Evolutionary conservation across 129 eudicot species (phyloP).

Genomic region (Helianthus tuberosus): DNA sequence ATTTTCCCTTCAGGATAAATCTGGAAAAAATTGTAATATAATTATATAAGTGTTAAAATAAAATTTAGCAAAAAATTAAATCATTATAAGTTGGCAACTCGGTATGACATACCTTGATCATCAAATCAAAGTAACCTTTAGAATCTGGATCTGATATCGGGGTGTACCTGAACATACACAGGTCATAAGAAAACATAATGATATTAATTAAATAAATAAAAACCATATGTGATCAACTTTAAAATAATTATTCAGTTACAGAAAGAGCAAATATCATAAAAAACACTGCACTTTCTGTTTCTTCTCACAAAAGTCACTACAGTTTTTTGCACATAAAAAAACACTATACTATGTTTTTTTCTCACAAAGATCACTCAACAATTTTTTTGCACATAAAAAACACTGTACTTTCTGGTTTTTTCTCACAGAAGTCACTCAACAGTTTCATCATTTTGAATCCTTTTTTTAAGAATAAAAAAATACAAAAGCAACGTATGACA

Average conservation of each 20-base stretch:
- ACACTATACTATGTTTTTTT: too few species aligned
- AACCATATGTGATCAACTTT: conserved; percentile 1
- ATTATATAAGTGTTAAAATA: neutral
- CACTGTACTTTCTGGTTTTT: too few species aligned
- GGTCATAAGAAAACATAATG: conserved; percentile 10
- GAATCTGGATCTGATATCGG: conserved; percentile 95
- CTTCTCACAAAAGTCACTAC: too few species aligned
- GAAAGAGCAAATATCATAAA: neutral
- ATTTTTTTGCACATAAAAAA: too few species aligned
- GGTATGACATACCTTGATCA: conserved; percentile 68
- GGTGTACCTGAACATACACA: conserved; percentile 71
- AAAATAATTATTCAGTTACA: conserved; percentile 2
- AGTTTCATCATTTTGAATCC: too few species aligned
- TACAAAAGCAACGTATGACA: too few species aligned
- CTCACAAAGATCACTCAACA: too few species aligned
- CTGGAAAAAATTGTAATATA: conserved; percentile 39
- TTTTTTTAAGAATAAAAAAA: too few species aligned
- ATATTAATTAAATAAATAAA: neutral
- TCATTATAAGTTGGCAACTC: conserved; percentile 8
- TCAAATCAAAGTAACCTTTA: conserved; percentile 89
- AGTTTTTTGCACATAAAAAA: too few species aligned
- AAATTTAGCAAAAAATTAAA: neutral
- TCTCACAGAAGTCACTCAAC: too few species aligned
- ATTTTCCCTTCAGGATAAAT: conserved; percentile 96
- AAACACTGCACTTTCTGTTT: too few species aligned